phyloP scores from a whole-genome alignment of 2,329 filamentous ascomycete species.

The Thermochaetoides dissita region DNA sequence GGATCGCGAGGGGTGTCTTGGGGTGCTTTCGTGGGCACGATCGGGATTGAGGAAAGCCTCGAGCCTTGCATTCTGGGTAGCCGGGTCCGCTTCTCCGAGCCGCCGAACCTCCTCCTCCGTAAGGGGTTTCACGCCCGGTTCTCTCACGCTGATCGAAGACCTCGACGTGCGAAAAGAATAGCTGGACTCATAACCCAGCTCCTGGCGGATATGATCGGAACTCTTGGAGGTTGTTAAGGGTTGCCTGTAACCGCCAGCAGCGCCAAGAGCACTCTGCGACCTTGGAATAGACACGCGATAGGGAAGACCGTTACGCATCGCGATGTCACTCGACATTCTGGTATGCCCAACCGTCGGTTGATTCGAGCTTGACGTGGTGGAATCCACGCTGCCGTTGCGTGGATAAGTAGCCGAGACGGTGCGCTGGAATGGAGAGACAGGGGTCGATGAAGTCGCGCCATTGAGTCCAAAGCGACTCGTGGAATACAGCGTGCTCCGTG shows the following conservation, averaged over 20 bases:
- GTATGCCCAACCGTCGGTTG: conserved; percentile 28
- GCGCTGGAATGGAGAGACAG: conserved; percentile 34
- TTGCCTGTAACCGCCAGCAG: conserved; percentile 44
- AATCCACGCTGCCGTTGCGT: conserved; percentile 16
- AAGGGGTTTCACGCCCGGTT: conserved; percentile 35
- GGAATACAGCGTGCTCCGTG: conserved; percentile 52
- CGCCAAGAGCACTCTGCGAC: conserved; percentile 50
- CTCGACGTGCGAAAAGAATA: conserved; percentile 22
- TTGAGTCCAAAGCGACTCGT: conserved; percentile 27
- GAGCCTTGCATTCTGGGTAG: conserved; percentile 19
- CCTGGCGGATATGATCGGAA: conserved; percentile 26
- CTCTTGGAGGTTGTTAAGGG: conserved; percentile 30
- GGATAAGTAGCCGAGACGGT: conserved; percentile 24
- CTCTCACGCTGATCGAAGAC: conserved; percentile 17
- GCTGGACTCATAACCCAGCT: conserved; percentile 19
- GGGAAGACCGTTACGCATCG: conserved; percentile 30
- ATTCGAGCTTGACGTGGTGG: neutral
- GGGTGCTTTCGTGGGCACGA: conserved; percentile 23
- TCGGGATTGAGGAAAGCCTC: conserved; percentile 32
- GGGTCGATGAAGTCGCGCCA: conserved; percentile 25
- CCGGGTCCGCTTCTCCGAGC: conserved; percentile 11
- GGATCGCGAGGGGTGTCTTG: conserved; percentile 41
- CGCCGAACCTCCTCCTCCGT: conserved; percentile 35
- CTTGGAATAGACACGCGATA: conserved; percentile 34
- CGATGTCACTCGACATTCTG: conserved; percentile 49